phyloP scores from a whole-genome alignment of 2,329 filamentous ascomycete species.

The Hymenoscyphus fructigenus region DNA sequence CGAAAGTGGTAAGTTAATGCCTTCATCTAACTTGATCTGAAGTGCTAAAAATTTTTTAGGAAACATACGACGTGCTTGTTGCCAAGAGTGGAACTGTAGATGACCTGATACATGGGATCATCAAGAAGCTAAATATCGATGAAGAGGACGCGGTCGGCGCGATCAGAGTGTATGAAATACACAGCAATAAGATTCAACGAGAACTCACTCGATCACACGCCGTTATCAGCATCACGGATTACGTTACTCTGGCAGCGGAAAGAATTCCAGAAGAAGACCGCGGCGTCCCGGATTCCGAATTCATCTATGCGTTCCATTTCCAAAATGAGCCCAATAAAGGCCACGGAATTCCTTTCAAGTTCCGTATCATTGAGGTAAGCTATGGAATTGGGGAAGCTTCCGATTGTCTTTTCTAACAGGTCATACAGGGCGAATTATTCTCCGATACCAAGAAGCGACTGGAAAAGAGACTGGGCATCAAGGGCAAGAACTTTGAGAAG shows the following conservation, averaged over 20 bases:
- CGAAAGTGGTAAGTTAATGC: conserved; percentile 71
- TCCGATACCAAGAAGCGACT: conserved; percentile 92
- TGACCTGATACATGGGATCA: conserved; percentile 73
- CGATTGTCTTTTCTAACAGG: too few species aligned
- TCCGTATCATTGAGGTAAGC: conserved; percentile 76
- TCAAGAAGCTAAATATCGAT: conserved; percentile 77
- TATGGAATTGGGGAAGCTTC: not conserved
- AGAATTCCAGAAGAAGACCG: conserved; percentile 72
- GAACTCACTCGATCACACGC: conserved; percentile 68
- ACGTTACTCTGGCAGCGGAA: conserved; percentile 78
- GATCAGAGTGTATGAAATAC: conserved; percentile 80
- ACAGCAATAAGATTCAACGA: conserved; percentile 80
- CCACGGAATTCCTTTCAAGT: conserved; percentile 89
- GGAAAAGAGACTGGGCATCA: conserved; percentile 88
- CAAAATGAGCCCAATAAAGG: conserved; percentile 82
- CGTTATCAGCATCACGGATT: conserved; percentile 85
- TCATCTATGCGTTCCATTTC: conserved; percentile 86
- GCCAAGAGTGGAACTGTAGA: conserved; percentile 79
- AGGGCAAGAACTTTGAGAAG: conserved; percentile 98
- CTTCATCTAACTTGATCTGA: conserved; percentile 12
- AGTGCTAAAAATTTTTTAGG: conserved; percentile 48
- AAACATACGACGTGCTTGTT: conserved; percentile 78
- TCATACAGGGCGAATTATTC: conserved; percentile 72
- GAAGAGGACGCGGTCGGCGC: conserved; percentile 68
- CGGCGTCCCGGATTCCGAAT: conserved; percentile 54